phyloP scores from a whole-genome alignment of 208 protist species.

The Leishmania mexicana region DNA sequence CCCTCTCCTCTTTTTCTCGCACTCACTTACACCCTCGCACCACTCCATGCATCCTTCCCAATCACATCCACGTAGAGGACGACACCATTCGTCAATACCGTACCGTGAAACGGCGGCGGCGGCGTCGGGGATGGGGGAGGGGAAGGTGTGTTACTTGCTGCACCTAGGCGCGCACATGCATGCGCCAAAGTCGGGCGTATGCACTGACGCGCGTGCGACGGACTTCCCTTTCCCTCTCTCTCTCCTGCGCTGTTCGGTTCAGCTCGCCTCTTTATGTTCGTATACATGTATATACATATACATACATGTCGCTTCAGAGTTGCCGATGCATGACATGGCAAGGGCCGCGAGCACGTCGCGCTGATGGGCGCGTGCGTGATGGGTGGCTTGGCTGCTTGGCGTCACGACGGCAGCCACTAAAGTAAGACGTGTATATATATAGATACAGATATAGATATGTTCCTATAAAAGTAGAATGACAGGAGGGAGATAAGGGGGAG shows the following conservation, averaged over 20 bases:
- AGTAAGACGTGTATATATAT: background rate
- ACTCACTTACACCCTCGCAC: background rate
- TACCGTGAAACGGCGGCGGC: no score
- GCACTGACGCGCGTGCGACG: background rate
- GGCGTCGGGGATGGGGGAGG: no score
- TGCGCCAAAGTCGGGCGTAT: background rate
- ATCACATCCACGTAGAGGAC: background rate
- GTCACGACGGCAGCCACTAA: background rate
- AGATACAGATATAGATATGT: background rate
- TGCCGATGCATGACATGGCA: background rate
- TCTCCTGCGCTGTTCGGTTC: background rate
- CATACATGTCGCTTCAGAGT: background rate
- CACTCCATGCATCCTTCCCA: background rate
- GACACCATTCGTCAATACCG: background rate
- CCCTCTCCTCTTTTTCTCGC: background rate
- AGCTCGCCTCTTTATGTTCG: background rate
- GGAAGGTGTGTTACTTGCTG: background rate
- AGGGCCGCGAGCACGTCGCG: background rate
- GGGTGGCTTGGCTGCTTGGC: background rate
- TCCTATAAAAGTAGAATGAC: background rate
- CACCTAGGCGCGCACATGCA: background rate
- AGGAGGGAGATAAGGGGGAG: background rate
- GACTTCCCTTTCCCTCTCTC: background rate
- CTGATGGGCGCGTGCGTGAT: background rate
- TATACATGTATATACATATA: no score